Percentiles rank a stretch among this genome's conserved stretches.
These are phyloP conservation scores for Avicennia marina DNA, from an alignment of 257 asterid species.

Conservation along the genomic window DNA sequence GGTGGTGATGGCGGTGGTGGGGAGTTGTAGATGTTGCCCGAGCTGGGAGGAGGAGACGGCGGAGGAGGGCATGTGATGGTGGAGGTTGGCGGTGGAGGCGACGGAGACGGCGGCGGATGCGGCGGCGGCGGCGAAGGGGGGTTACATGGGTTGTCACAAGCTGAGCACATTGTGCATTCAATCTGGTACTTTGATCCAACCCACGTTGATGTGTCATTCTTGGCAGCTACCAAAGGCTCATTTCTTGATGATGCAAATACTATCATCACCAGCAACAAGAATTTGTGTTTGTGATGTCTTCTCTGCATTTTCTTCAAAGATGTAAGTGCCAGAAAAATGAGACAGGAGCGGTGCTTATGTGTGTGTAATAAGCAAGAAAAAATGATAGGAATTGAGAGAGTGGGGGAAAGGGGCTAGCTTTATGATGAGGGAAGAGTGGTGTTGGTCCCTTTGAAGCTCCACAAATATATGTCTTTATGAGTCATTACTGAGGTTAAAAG, in stretches of 20 bases:
- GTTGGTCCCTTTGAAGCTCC: constrained; percentile 23
- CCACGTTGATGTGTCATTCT: constrained; percentile 38
- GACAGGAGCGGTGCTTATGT: too few species aligned
- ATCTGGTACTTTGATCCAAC: constrained; percentile 80
- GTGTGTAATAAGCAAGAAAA: neutral
- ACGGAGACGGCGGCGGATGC: neutral
- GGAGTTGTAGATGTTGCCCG: constrained; percentile 34
- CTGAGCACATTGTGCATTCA: constrained; percentile 92
- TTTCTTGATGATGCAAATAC: constrained; percentile 22
- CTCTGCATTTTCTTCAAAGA: constrained; percentile 38
- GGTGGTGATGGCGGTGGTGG: constrained; percentile 67
- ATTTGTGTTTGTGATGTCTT: constrained; percentile 13
- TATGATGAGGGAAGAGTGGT: constrained; percentile 4
- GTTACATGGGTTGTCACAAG: constrained; percentile 89
- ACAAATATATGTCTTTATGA: constrained; percentile 25
- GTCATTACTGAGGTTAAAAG: constrained; percentile 27
- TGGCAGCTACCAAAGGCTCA: constrained; percentile 13
- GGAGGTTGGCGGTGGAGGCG: constrained; percentile 7
- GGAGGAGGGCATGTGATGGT: constrained; percentile 62
- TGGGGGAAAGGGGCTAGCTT: neutral
- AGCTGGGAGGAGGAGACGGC: constrained; percentile 56
- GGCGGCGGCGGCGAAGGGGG: constrained; percentile 68
- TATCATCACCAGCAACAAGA: constrained; percentile 18
- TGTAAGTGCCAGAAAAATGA: neutral
- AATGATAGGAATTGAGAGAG: neutral